Percentiles rank a stretch among this genome's conserved stretches.
These are phyloP conservation scores for Drechslerella coelobrocha DNA, from an alignment of 2,329 filamentous ascomycete species.

Conservation along the genomic window DNA sequence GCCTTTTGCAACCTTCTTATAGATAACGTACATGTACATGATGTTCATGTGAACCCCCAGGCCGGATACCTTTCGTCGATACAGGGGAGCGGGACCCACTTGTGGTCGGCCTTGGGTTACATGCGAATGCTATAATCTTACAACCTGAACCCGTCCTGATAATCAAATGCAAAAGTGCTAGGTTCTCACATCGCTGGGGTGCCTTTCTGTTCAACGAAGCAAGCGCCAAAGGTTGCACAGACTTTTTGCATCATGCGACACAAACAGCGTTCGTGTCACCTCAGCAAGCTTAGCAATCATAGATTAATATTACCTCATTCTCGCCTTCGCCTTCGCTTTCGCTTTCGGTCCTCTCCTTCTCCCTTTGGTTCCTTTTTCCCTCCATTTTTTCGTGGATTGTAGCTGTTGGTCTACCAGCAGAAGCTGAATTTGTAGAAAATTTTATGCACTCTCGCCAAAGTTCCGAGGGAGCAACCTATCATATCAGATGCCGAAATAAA, in stretches of 20 bases:
- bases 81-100: slow-evolving; percentile 1
- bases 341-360: neutral
- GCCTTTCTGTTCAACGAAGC: slow-evolving; percentile 15
- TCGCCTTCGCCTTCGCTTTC: neutral
- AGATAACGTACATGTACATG: no score
- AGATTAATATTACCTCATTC: slow-evolving; percentile 2
- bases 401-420: no score
- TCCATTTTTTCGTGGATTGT: neutral
- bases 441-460: neutral
- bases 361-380: neutral
- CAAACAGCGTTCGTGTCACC: slow-evolving; percentile 40
- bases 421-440: neutral
- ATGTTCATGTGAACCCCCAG: no score
- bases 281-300: neutral
- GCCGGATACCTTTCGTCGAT: neutral
- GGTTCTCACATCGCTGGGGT: neutral
- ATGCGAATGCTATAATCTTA: neutral
- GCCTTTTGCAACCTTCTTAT: neutral
- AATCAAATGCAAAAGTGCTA: no score
- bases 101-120: neutral
- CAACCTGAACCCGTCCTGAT: no score
- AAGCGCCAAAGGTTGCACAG: slow-evolving; percentile 45
- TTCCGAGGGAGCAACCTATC: no score
- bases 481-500: no score
- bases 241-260: slow-evolving; percentile 44